A percentile compares a stretch with the other conserved stretches of the same genome.
phyloP scores from a whole-genome alignment of 768 basidiomycete species.

The Trichaptum fuscoviolaceum region DNA sequence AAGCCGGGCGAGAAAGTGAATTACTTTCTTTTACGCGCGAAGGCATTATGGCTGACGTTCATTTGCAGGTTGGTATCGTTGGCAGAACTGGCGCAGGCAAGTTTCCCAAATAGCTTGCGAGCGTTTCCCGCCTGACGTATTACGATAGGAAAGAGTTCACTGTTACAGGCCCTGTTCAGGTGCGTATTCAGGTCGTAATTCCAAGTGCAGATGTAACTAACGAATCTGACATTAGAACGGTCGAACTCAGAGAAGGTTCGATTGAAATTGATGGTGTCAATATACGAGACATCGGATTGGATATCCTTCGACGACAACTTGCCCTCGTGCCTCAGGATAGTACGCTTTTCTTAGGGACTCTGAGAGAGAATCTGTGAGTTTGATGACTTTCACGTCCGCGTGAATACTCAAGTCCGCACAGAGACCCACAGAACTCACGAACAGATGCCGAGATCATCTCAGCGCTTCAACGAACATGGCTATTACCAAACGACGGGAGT shows the following conservation, averaged over 20 bases:
- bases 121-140: slow-evolving; percentile 6
- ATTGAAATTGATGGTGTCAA: slow-evolving; percentile 57
- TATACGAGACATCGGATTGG: slow-evolving; percentile 48
- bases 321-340: slow-evolving; percentile 68
- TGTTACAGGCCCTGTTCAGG: slow-evolving; percentile 55
- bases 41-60: background rate
- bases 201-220: background rate
- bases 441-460: slow-evolving; percentile 62
- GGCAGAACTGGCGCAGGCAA: slow-evolving; percentile 43
- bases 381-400: background rate
- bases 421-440: slow-evolving; percentile 47
- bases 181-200: slow-evolving; percentile 16
- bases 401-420: slow-evolving; percentile 15
- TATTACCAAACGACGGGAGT: slow-evolving; percentile 47
- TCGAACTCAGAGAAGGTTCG: slow-evolving; percentile 51
- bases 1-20: slow-evolving; percentile 57
- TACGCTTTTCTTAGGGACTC: slow-evolving; percentile 46
- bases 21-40: slow-evolving; percentile 3
- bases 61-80: slow-evolving; percentile 38
- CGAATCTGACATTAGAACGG: slow-evolving; percentile 33
- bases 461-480: slow-evolving; percentile 53
- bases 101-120: slow-evolving; percentile 37
- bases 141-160: slow-evolving; percentile 44
- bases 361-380: slow-evolving; percentile 40
- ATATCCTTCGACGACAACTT: slow-evolving; percentile 44